phyloP scores from a whole-genome alignment of 306 rosid species.

The Dryas drummondii region DNA sequence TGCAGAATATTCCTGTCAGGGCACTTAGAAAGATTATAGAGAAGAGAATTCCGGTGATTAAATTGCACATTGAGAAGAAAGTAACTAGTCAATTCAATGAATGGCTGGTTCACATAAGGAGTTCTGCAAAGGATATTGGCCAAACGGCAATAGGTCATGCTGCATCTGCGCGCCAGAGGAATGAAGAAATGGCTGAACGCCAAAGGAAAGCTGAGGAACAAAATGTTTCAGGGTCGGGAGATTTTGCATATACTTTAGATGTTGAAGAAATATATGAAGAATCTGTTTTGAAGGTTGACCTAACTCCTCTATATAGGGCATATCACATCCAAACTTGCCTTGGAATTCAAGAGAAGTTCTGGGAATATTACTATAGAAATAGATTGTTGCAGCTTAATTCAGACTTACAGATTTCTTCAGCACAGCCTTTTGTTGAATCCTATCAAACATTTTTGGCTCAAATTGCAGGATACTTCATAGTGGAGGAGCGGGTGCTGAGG shows the following conservation, averaged over 20 bases:
- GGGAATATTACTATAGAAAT: constrained; percentile 76
- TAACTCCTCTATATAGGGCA: constrained; percentile 90
- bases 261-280: constrained; percentile 73
- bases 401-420: constrained; percentile 73
- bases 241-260: constrained; percentile 55
- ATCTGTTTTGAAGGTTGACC: constrained; percentile 64
- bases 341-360: constrained; percentile 78
- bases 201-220: constrained; percentile 67
- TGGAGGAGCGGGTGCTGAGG: constrained; percentile 82
- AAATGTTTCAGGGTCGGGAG: constrained; percentile 46
- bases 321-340: constrained; percentile 81
- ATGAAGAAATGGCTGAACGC: constrained; percentile 67
- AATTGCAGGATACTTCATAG: constrained; percentile 87
- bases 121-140: constrained; percentile 79
- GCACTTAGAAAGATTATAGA: constrained; percentile 61
- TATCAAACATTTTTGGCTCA: constrained; percentile 81
- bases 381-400: constrained; percentile 85
- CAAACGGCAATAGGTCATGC: constrained; percentile 74
- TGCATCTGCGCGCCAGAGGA: constrained; percentile 70
- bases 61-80: constrained; percentile 75
- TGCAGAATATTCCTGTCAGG: constrained; percentile 62
- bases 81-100: constrained; percentile 78
- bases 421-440: constrained; percentile 78
- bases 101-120: constrained; percentile 84
- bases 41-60: constrained; percentile 70